These are phyloP conservation scores for Vanilla planifolia DNA, from an alignment of 106 monocot species.

Conservation along the genomic window DNA sequence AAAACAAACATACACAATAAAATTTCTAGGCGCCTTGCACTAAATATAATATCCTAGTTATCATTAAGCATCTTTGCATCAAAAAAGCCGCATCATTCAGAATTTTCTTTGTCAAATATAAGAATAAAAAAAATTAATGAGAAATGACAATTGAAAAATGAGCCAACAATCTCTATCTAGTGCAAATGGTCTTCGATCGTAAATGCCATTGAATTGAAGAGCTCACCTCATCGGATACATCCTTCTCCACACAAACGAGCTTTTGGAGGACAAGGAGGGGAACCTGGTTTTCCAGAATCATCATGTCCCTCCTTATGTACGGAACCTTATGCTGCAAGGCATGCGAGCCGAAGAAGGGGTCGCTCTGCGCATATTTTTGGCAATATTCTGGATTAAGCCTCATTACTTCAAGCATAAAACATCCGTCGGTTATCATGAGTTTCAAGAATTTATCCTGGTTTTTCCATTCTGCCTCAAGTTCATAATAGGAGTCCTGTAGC, in stretches of 20 bases:
- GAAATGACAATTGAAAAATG: too few species aligned
- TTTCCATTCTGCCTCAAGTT: slow-evolving; percentile 7
- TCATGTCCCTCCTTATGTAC: slow-evolving; percentile 52
- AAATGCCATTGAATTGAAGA: too few species aligned
- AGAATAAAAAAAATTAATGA: too few species aligned
- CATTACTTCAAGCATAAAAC: slow-evolving; percentile 34
- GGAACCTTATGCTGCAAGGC: slow-evolving; percentile 32
- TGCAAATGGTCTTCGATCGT: too few species aligned
- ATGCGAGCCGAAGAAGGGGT: slow-evolving; percentile 53
- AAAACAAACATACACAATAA: too few species aligned
- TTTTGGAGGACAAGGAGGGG: slow-evolving; percentile 39
- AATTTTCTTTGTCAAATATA: too few species aligned
- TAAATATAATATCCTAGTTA: too few species aligned
- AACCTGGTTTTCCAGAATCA: slow-evolving; percentile 66
- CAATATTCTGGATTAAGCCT: not conserved
- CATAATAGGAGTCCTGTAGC: slow-evolving; percentile 17
- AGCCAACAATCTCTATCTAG: too few species aligned
- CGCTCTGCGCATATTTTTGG: slow-evolving; percentile 27
- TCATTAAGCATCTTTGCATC: too few species aligned
- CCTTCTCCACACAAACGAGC: slow-evolving; percentile 22
- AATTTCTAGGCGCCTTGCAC: too few species aligned
- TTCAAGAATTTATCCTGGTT: slow-evolving; percentile 5
- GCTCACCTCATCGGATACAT: not conserved
- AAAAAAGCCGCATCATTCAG: too few species aligned
- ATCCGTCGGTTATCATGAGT: slow-evolving; percentile 22